Base-by-base conservation (phyloP, 495 filamentous ascomycete species). In the Aspergillus ellipticus region DNA sequence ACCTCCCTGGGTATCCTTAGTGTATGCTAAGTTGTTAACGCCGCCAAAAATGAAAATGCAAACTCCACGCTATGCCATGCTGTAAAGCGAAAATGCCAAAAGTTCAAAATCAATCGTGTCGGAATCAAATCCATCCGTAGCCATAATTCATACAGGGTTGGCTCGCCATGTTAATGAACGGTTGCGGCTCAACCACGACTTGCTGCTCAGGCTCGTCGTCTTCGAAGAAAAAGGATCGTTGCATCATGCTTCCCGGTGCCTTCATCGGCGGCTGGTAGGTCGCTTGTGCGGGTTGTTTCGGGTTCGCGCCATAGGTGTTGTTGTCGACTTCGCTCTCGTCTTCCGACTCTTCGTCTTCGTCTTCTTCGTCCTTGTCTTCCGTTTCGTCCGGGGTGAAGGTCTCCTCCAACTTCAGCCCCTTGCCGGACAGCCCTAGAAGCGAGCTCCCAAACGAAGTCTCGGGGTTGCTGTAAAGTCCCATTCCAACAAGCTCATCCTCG, bases 331-430 rank as follows among this genome's bases (percentile, higher is more conserved):
- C 22, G 5, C 29, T 20, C 20, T 46, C 37, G 4, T 66, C 64
- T 17, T 71, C 42, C 15, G 41, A 28, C 15, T 48, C 65, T 20
- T 67, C 71, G 41, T 75, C 74, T 11, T 77, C 74, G 11, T 74
- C 75, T 13, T 65, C 66, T 13, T 79, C 74, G 8, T 73, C 74
- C 17, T 76, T 76, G 13, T 75, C 81, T 0, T 82, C 78, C 6
- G 81, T 79, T 1, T 84, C 67, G 15, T 88, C 87, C 11, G 90
- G 89, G 29, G 84, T 84, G 79, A 89, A 95, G 5, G 86, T 86
- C 57, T 93, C 89, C 73, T 92, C 89, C 13, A 95, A 74, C 64
- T 92, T 95, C 61, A 92, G 69, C 0, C 89, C 89, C 63, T 89
- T 89, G 41, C 89, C 88, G 11, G 75, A 78, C 1, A 66, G 45